Conservation (phyloP, 768 basidiomycete species). For the Rhizopogon vinicolor region DNA sequence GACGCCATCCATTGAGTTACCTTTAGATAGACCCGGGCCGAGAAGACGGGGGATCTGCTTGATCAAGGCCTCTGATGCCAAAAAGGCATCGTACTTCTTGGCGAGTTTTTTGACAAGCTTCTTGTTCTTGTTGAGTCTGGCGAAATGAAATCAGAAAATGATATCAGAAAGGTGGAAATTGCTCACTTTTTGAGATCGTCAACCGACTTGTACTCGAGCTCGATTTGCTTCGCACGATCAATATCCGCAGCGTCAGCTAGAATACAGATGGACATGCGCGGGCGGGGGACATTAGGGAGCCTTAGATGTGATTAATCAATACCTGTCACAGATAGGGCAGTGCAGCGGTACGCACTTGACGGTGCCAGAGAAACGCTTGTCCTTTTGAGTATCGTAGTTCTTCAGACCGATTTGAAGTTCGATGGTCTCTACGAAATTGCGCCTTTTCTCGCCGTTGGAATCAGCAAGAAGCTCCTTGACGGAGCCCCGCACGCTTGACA, state of each 20-base stretch:
- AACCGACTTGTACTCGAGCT: constrained; percentile 98
- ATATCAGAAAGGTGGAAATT: neutral
- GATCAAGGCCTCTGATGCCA: constrained; percentile 95
- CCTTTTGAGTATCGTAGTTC: constrained; percentile 99
- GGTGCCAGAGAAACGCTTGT: constrained; percentile 99
- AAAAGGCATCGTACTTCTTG: constrained; percentile 99
- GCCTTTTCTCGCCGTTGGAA: constrained; percentile 82
- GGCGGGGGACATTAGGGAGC: constrained; percentile 94
- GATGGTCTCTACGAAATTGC: constrained; percentile 94
- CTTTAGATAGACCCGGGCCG: constrained; percentile 99
- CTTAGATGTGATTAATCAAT: constrained; percentile 34
- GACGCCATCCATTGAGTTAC: constrained; percentile 31
- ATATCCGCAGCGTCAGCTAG: constrained; percentile 99
- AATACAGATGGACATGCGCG: constrained; percentile 99
- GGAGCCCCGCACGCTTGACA: constrained; percentile 99
- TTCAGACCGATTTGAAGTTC: constrained; percentile 96
- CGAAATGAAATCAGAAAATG: constrained; percentile 1
- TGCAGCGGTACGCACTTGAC: constrained; percentile 64
- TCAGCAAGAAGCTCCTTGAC: constrained; percentile 86
- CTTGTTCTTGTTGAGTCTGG: constrained; percentile 98
- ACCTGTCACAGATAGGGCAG: neutral
- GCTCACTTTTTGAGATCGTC: constrained; percentile 97
- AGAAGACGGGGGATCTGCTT: constrained; percentile 99
- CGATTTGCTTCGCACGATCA: constrained; percentile 96
- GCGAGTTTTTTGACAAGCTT: constrained; percentile 99